phyloP scores from a whole-genome alignment of 225 moss, liverwort and hornwort species.

The Physcomitrellopsis africana region DNA sequence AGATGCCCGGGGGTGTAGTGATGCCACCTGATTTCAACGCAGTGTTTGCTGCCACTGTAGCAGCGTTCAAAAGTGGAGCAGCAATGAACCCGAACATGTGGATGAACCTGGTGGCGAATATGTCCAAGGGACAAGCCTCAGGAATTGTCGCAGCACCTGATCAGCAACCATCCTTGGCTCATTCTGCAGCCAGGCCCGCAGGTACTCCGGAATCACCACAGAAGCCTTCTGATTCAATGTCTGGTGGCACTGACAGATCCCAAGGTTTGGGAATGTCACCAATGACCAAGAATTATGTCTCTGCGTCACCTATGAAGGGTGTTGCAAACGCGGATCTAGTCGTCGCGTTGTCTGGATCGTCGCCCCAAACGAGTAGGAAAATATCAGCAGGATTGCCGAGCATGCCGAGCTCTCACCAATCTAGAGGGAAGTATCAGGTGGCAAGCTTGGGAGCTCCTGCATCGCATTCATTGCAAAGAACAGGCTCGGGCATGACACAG shows the following conservation, averaged over 20 bases:
- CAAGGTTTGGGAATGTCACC: slow-evolving; percentile 11
- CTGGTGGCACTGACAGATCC: not conserved
- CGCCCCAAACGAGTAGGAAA: slow-evolving; percentile 31
- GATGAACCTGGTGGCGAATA: slow-evolving; percentile 41
- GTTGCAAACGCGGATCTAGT: slow-evolving; percentile 19
- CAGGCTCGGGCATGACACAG: slow-evolving; percentile 37
- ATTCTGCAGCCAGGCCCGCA: slow-evolving; percentile 26
- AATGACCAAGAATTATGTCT: not conserved
- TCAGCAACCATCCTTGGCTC: slow-evolving; percentile 24
- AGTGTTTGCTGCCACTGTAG: slow-evolving; percentile 48
- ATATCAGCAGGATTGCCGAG: slow-evolving; percentile 21
- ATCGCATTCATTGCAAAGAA: slow-evolving; percentile 24
- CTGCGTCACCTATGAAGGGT: slow-evolving; percentile 37
- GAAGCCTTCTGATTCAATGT: slow-evolving; percentile 28
- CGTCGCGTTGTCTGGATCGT: slow-evolving; percentile 8
- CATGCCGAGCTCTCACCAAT: not conserved
- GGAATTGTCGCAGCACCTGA: slow-evolving; percentile 32
- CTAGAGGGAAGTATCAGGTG: slow-evolving; percentile 30
- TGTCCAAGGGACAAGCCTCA: slow-evolving; percentile 25
- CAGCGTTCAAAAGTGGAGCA: slow-evolving; percentile 43
- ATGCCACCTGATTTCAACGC: slow-evolving; percentile 40
- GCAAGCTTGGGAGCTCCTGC: slow-evolving; percentile 27
- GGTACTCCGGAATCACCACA: slow-evolving; percentile 22
- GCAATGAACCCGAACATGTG: slow-evolving; percentile 52
- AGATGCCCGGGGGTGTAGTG: slow-evolving; percentile 23